Base-by-base conservation (phyloP, 2,329 filamentous ascomycete genomes). In the Nemania sp. region DNA sequence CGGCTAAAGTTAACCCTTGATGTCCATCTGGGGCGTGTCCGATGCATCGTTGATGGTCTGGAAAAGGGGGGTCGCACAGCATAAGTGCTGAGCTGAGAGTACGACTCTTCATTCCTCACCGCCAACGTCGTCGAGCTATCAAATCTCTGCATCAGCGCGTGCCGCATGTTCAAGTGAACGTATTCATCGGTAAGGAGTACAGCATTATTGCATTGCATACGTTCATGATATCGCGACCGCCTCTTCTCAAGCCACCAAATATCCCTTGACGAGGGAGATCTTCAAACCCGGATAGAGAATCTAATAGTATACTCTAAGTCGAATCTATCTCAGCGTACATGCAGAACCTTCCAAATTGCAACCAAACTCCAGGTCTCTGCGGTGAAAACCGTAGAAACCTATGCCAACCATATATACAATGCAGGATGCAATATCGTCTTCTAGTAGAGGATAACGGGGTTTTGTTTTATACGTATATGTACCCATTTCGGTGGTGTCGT, bases 11-110 rank as follows among this genome's bases (percentile, higher is more conserved):
- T 45, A 2, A 6, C 11, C 32, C 26, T 51, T 49, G n/a, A 57
- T 13, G 26, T 43, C 18, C 13, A 20, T 47, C 47, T 13, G 53
- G 15, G 15, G 13, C 18, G n/a, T 18, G 43, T 35, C 22, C 15
- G 13, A 8, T 10, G 22, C 47, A 13, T 32, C 6, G n/a, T 32
- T 8, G 10, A 18, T 18, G 26, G 26, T 8, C 15, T 4, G n/a
- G 51, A 32, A 53, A 18, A n/a, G 22, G 51, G 32, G 52, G 55
- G 65, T 67, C 24, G 24, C 62, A 68, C 58, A 49, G 27, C 66
- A 66, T 62, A 62, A 62, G 66, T 54, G 62, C 62, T 68, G 57
- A 66, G 43, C 35, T 62, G 38, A 65, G 24, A 43, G 52, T 45
- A 52, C 15, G 29, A 51, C 26, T 59, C 38, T 35, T 13, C 3